These are phyloP conservation scores for Pisolithus marmoratus DNA, from an alignment of 768 basidiomycete species.

Conservation along the genomic window DNA sequence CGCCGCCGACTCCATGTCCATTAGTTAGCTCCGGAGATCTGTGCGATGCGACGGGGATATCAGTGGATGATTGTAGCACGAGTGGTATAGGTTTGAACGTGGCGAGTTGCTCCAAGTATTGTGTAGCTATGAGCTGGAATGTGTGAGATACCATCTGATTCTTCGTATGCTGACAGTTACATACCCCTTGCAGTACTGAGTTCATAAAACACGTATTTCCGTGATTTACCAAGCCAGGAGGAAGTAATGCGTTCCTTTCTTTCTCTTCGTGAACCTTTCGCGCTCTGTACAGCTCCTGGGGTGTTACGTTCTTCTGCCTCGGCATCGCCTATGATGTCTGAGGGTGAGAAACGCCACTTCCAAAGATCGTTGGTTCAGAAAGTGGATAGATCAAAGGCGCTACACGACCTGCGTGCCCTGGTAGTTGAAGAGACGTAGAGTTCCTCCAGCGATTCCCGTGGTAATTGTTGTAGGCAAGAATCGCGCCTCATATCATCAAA, in stretches of 20 bases:
- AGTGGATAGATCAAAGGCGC: background rate
- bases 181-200: slow-evolving; percentile 82
- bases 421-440: no score
- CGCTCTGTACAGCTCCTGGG: slow-evolving; percentile 59
- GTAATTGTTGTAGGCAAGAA: no score
- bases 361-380: no score
- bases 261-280: slow-evolving; percentile 57
- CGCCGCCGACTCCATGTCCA: slow-evolving; percentile 49
- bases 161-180: slow-evolving; percentile 25
- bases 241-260: slow-evolving; percentile 54
- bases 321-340: slow-evolving; percentile 32
- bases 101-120: slow-evolving; percentile 51
- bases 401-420: background rate
- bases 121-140: slow-evolving; percentile 61
- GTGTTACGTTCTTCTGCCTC: slow-evolving; percentile 49
- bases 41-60: slow-evolving; percentile 36
- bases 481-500: no score
- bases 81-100: slow-evolving; percentile 47
- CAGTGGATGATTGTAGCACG: slow-evolving; percentile 34
- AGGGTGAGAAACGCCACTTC: no score
- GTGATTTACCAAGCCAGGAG: slow-evolving; percentile 74
- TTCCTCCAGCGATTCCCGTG: no score
- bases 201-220: slow-evolving; percentile 97
- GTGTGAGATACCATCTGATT: background rate
- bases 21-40: slow-evolving; percentile 69